Evolutionary conservation across 2,329 filamentous ascomycete genomes (phyloP).

Genomic region (Zasmidium cellare): DNA sequence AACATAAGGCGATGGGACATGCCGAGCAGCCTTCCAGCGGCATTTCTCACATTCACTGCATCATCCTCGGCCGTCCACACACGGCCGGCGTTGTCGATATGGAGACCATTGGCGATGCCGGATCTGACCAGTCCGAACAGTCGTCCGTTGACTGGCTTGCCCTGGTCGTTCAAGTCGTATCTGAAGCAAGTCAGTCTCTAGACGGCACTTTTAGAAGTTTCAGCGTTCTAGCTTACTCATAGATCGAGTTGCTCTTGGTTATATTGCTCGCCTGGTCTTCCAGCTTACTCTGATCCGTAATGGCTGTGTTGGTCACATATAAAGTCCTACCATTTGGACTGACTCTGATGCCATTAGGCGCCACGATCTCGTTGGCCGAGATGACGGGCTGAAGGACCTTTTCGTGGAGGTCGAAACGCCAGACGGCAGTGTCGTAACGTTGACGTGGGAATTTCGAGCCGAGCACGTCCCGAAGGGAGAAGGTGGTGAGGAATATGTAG

Average conservation of each 20-base stretch:
- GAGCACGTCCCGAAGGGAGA: not conserved
- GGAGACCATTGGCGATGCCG: slow-evolving; percentile 24
- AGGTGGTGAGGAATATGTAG: slow-evolving; percentile 7
- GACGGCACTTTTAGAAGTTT: too few relatives aligned
- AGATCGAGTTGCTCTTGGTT: not conserved
- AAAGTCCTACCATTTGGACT: slow-evolving; percentile 7
- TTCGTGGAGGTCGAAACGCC: slow-evolving; percentile 7
- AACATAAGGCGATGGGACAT: not conserved
- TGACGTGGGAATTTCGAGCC: slow-evolving; percentile 2
- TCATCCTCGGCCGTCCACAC: slow-evolving; percentile 28
- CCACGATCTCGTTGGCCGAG: slow-evolving; percentile 7
- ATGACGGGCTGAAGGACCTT: slow-evolving; percentile 9
- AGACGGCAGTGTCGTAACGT: slow-evolving; percentile 6
- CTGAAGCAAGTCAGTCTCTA: slow-evolving; percentile 9
- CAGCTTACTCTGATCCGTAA: slow-evolving; percentile 8
- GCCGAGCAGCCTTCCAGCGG: slow-evolving; percentile 3
- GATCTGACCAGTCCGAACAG: slow-evolving; percentile 19
- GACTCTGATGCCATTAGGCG: slow-evolving; percentile 10
- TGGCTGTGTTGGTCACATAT: slow-evolving; percentile 13
- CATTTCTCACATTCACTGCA: slow-evolving; percentile 19
- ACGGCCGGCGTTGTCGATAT: slow-evolving; percentile 23
- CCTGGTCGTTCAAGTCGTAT: slow-evolving; percentile 20
- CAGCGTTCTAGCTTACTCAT: not conserved
- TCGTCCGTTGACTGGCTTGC: slow-evolving; percentile 17
- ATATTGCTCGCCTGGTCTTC: slow-evolving; percentile 1